These are phyloP conservation scores for Linum usitatissimum DNA, from an alignment of 345 rosid genomes.

Conservation along the genomic window DNA sequence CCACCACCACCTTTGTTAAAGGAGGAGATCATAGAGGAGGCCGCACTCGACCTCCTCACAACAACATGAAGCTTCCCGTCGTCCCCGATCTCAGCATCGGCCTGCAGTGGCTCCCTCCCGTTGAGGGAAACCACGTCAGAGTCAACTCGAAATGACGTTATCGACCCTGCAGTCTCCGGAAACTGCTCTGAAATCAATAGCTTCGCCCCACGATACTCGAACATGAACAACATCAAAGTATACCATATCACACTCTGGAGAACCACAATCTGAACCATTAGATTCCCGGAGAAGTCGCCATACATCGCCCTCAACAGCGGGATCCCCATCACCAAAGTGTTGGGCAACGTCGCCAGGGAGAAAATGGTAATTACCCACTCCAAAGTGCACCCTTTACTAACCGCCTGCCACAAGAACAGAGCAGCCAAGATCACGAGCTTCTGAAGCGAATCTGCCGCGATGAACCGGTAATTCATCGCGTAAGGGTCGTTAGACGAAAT, in stretches of 20 bases:
- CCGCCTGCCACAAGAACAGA: slow-evolving; percentile 37
- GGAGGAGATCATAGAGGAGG: slow-evolving; percentile 33
- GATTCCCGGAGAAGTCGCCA: slow-evolving; percentile 32
- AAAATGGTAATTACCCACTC: slow-evolving; percentile 48
- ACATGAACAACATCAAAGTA: slow-evolving; percentile 41
- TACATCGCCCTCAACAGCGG: slow-evolving; percentile 49
- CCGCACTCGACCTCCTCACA: slow-evolving; percentile 26
- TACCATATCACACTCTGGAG: slow-evolving; percentile 44
- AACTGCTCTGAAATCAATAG: slow-evolving; percentile 38
- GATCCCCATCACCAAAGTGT: slow-evolving; percentile 49
- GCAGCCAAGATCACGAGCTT: slow-evolving; percentile 31
- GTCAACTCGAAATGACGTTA: slow-evolving; percentile 40
- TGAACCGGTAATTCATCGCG: slow-evolving; percentile 38
- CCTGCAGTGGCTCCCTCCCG: slow-evolving; percentile 31
- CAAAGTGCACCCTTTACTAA: slow-evolving; percentile 22
- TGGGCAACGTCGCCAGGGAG: slow-evolving; percentile 39
- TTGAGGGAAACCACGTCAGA: slow-evolving; percentile 44
- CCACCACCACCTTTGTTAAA: slow-evolving; percentile 25
- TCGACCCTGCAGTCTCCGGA: slow-evolving; percentile 41
- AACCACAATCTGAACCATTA: slow-evolving; percentile 46
- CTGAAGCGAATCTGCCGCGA: slow-evolving; percentile 46
- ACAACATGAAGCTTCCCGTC: slow-evolving; percentile 45
- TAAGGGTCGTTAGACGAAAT: slow-evolving; percentile 39
- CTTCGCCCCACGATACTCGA: slow-evolving; percentile 43
- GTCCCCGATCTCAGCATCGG: slow-evolving; percentile 43